Evolutionary conservation across 148 eudicot genomes (phyloP), one percentile per base, ranked within the genome.

Genomic region (Camellia sinensis): DNA sequence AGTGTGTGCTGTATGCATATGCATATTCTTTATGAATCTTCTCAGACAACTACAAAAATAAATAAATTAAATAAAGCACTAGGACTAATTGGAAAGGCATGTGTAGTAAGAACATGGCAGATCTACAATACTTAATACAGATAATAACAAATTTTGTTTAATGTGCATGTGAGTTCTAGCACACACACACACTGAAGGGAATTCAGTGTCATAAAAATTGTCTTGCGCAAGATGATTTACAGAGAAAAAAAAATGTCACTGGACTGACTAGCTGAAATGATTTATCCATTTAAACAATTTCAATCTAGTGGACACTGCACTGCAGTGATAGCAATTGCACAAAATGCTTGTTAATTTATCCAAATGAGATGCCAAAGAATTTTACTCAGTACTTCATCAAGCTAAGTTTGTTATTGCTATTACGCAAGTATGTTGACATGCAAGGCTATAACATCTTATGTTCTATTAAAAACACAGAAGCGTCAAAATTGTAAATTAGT

Each of bases 21-120:
- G 99, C 95, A 82, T 97, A 97, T 82, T 97, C 99, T 85, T 94
- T 97, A 81, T 97, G 96, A 80, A 97, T 94, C 85, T 92, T 94
- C 82, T 97, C 99, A 79, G 90, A n/a, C 83, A 45, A 97, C 98
- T 85, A 94, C 90, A 82, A 11, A 69, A 45, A 70, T n/a, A 77
- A 68, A 11, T n/a, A 82, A n/a, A n/a, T n/a, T n/a, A n/a, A n/a
- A n/a, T 17, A 45, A 74, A 22, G 37, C 44, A 53, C 18, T 8
- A 5, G 13, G 61, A 53, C 5, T 73, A 8, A 53, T 52, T 15
- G 17, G 5, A 53, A 65, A 73, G 17, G 44, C 12, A 53, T 53
- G n/a, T 22, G 12, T 53, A 53, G 53, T 45, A 52, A 73, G 61
- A 22, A 5, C 41, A 50, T 50, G 46, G 74, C 57, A 45, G 6